These are phyloP conservation scores for Diophrys appendiculata DNA, from an alignment of 73 alveolate genomes.

Conservation along the genomic window DNA sequence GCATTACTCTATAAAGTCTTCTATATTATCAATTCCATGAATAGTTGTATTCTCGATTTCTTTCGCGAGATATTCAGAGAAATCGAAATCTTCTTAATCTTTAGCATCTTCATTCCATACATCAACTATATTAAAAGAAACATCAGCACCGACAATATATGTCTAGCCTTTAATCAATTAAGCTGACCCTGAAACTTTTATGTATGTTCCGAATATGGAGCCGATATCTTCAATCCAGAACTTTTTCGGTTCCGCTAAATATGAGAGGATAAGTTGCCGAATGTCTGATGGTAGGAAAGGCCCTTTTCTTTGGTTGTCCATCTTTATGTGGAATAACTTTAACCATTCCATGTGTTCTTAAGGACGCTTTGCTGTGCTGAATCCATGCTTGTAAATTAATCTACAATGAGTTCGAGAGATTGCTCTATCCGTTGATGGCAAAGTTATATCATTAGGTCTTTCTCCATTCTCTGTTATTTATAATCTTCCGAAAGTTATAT, in stretches of 20 bases:
- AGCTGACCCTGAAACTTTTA: conserved; percentile 11
- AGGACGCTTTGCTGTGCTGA: conserved; percentile 4
- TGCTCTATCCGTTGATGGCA: conserved; percentile 35
- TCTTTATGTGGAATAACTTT: conserved; percentile 12
- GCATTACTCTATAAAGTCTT: conserved; percentile 3
- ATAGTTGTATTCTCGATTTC: conserved; percentile 12
- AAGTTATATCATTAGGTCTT: conserved; percentile 42
- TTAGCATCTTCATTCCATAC: conserved; percentile 5
- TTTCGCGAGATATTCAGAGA: conserved; percentile 22
- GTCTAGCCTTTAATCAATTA: conserved; percentile 25
- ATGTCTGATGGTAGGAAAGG: conserved; percentile 15
- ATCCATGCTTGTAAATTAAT: conserved; percentile 39
- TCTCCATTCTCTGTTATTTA: conserved; percentile 36
- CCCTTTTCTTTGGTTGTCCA: not conserved
- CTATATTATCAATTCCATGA: conserved; percentile 37
- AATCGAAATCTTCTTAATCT: conserved; percentile 17
- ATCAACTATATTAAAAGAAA: conserved; percentile 32
- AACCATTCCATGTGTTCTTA: conserved; percentile 24
- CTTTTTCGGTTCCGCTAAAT: conserved; percentile 19
- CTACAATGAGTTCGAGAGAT: conserved; percentile 43
- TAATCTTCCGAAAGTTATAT: conserved; percentile 38
- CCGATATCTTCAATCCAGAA: conserved; percentile 44
- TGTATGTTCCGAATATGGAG: conserved; percentile 23
- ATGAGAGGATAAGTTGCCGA: not conserved
- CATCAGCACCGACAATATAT: conserved; percentile 35